A percentile compares a stretch with the other conserved stretches of the same genome.
phyloP scores from a whole-genome alignment of 2,329 filamentous ascomycete genomes.

The Dactylellina drechsleri region DNA sequence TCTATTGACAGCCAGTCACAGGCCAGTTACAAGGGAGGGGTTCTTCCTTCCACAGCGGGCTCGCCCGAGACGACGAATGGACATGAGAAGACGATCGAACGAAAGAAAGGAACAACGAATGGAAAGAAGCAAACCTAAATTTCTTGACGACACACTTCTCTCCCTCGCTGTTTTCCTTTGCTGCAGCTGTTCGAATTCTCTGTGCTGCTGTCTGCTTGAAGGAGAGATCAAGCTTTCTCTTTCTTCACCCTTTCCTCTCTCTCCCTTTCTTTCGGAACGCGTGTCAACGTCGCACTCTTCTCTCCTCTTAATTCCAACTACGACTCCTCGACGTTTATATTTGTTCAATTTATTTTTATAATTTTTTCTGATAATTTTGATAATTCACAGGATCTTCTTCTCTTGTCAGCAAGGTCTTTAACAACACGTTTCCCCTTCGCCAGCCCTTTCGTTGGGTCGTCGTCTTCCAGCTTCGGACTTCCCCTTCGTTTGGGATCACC shows the following conservation, averaged over 20 bases:
- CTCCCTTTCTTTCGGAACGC: constrained; percentile 36
- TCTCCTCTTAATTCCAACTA: constrained; percentile 22
- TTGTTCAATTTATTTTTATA: too few species aligned
- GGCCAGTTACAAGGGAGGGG: constrained; percentile 18
- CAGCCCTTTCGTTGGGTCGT: constrained; percentile 1
- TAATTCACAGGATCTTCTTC: neutral
- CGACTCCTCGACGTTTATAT: too few species aligned
- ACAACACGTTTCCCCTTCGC: constrained; percentile 16
- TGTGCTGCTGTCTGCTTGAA: constrained; percentile 3
- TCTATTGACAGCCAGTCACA: constrained; percentile 30
- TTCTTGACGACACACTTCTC: constrained; percentile 15
- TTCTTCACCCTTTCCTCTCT: constrained; percentile 28
- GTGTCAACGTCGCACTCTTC: constrained; percentile 35
- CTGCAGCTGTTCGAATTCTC: constrained; percentile 7
- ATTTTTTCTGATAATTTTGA: too few species aligned
- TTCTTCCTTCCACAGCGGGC: constrained; percentile 19
- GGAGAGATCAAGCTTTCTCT: constrained; percentile 17
- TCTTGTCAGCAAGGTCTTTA: constrained; percentile 5
- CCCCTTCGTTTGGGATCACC: constrained; percentile 43
- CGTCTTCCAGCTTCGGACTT: constrained; percentile 32
- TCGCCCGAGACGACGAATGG: constrained; percentile 16
- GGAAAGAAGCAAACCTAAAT: constrained; percentile 43
- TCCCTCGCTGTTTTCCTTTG: neutral
- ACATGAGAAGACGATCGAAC: constrained; percentile 21
- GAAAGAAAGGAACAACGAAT: neutral